phyloP scores from a whole-genome alignment of 208 protist genomes.

The Crithidia acanthocephali region DNA sequence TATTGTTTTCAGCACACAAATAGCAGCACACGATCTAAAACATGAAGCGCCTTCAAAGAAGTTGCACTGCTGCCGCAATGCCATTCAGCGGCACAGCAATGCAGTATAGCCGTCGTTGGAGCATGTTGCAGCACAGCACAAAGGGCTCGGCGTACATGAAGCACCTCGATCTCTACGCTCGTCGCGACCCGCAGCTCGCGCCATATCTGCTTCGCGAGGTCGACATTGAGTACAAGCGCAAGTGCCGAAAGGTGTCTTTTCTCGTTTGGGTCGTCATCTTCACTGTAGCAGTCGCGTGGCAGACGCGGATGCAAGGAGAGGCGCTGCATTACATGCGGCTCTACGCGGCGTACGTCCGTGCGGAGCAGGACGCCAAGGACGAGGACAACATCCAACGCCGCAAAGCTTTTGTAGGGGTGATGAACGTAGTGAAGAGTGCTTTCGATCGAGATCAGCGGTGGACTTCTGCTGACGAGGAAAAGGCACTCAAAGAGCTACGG shows the following conservation, averaged over 20 bases:
- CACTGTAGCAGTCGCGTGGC: slow-evolving; percentile 59
- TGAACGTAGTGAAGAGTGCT: slow-evolving; percentile 78
- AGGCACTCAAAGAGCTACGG: slow-evolving; percentile 30
- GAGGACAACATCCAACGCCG: slow-evolving; percentile 80
- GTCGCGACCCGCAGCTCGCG: slow-evolving; percentile 86
- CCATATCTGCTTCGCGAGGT: slow-evolving; percentile 91
- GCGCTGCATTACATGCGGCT: slow-evolving; percentile 84
- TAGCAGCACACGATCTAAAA: too few species aligned
- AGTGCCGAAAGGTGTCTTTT: slow-evolving; percentile 87
- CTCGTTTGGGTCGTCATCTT: slow-evolving; percentile 83
- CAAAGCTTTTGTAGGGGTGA: slow-evolving; percentile 74
- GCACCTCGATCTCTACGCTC: slow-evolving; percentile 91
- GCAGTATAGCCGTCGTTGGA: slow-evolving; percentile 49
- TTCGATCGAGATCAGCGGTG: slow-evolving; percentile 84
- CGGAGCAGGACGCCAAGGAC: slow-evolving; percentile 81
- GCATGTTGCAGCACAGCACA: slow-evolving; percentile 79
- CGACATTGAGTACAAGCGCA: slow-evolving; percentile 91
- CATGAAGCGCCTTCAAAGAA: slow-evolving; percentile 21
- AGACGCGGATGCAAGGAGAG: slow-evolving; percentile 81
- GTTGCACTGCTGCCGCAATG: slow-evolving; percentile 9
- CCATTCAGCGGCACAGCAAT: slow-evolving; percentile 17
- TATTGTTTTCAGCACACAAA: too few species aligned
- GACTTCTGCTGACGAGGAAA: slow-evolving; percentile 57
- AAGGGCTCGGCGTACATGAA: slow-evolving; percentile 90
- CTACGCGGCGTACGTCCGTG: slow-evolving; percentile 68